These are phyloP conservation scores for Cladophialophora bantiana DNA, from an alignment of 2,329 filamentous ascomycete genomes.

Conservation along the genomic window DNA sequence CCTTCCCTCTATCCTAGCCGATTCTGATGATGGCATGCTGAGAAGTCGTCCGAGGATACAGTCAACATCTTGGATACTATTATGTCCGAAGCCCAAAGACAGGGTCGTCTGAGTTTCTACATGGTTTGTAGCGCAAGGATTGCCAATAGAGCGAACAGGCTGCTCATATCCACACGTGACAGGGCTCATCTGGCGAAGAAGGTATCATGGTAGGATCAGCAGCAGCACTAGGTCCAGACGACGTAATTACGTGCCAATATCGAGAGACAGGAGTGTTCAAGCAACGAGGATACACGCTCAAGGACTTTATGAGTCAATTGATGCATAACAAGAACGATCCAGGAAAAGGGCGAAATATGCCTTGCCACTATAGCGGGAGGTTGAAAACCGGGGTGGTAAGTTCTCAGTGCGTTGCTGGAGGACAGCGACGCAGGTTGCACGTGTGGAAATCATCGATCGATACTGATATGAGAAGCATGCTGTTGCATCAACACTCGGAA, in stretches of 20 bases:
- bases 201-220: constrained; percentile 89
- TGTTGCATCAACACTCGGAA: constrained; percentile 83
- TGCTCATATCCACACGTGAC: neutral
- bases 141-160: neutral
- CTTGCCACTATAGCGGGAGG: constrained; percentile 86
- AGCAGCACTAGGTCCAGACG: constrained; percentile 76
- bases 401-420: neutral
- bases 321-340: constrained; percentile 84
- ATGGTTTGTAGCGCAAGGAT: constrained; percentile 66
- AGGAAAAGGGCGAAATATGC: constrained; percentile 90
- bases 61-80: constrained; percentile 90
- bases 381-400: constrained; percentile 67
- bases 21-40: constrained; percentile 4
- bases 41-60: constrained; percentile 44
- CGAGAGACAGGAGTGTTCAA: constrained; percentile 89
- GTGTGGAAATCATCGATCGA: neutral
- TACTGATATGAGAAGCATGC: constrained; percentile 64
- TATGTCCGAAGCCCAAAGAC: constrained; percentile 96
- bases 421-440: no score
- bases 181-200: constrained; percentile 80
- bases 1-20: neutral
- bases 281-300: constrained; percentile 83
- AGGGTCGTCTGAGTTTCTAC: constrained; percentile 93
- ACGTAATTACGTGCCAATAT: constrained; percentile 94
- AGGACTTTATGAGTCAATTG: constrained; percentile 92